These are phyloP conservation scores for Torrubiella hemipterigena DNA, from an alignment of 2,329 filamentous ascomycete species.

Conservation along the genomic window DNA sequence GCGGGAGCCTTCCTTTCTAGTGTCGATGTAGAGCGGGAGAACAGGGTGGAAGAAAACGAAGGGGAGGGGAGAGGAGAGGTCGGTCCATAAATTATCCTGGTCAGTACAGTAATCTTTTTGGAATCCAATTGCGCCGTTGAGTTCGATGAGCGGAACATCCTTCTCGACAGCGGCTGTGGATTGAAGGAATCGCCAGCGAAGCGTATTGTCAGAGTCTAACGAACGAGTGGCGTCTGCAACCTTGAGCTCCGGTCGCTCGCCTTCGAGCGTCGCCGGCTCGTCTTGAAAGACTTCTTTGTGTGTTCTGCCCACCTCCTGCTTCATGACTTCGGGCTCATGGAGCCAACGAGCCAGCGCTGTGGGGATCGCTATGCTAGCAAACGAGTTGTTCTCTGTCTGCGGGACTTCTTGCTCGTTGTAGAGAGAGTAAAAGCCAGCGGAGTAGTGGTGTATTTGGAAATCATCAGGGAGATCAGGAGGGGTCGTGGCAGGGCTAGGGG, in stretches of 20 bases:
- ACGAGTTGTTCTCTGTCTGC: conserved; percentile 61
- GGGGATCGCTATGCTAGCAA: conserved; percentile 62
- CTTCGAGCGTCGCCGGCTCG: conserved; percentile 29
- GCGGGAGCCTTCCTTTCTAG: conserved; percentile 71
- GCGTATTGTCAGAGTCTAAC: conserved; percentile 20
- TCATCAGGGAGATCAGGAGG: conserved; percentile 54
- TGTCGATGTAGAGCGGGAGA: conserved; percentile 87
- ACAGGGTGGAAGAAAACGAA: conserved; percentile 82
- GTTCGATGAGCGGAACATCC: conserved; percentile 49
- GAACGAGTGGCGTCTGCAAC: conserved; percentile 35
- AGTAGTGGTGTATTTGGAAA: conserved; percentile 56
- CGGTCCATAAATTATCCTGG: conserved; percentile 54
- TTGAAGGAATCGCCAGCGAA: conserved; percentile 59
- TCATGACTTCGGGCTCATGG: conserved; percentile 57
- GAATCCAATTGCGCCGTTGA: conserved; percentile 67
- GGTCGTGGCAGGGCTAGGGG: conserved; percentile 66
- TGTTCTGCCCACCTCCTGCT: conserved; percentile 53
- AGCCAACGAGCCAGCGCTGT: conserved; percentile 70
- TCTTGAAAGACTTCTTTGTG: conserved; percentile 57
- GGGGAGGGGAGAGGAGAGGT: conserved; percentile 51
- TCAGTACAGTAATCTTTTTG: conserved; percentile 62
- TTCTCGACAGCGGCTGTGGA: conserved; percentile 40
- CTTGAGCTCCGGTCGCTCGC: conserved; percentile 28
- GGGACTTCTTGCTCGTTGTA: conserved; percentile 52
- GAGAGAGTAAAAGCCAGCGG: conserved; percentile 61